Conservation (phyloP, 78 protist genomes). For the Dictyostelium firmibasis region DNA sequence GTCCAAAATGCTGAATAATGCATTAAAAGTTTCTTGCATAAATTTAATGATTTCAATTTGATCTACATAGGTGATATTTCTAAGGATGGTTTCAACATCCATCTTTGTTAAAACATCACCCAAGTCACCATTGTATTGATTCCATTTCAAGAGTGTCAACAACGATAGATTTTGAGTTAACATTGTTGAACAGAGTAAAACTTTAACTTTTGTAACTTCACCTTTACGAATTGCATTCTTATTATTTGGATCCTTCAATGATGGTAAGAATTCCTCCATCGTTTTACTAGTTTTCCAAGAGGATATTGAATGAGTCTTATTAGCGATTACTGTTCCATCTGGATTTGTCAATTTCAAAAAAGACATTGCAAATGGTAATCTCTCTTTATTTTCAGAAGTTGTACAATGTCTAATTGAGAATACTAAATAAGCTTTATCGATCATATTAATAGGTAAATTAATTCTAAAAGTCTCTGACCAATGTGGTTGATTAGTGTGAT, state of each 20-base stretch:
- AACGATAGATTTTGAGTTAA: conserved; percentile 62
- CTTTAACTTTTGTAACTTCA: conserved; percentile 53
- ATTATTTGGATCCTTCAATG: conserved; percentile 38
- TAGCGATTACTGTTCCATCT: conserved; percentile 65
- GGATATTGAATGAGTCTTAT: conserved; percentile 51
- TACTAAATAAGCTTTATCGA: conserved; percentile 40
- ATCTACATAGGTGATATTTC: conserved; percentile 66
- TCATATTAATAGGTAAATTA: conserved; percentile 24
- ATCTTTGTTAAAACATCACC: conserved; percentile 55
- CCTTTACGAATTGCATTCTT: conserved; percentile 35
- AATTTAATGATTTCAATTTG: conserved; percentile 75
- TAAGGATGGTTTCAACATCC: conserved; percentile 44
- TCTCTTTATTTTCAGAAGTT: conserved; percentile 58
- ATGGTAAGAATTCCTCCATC: conserved; percentile 69
- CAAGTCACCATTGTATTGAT: conserved; percentile 46
- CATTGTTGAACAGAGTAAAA: conserved; percentile 53
- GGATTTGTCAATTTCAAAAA: conserved; percentile 50
- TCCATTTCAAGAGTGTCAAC: conserved; percentile 62
- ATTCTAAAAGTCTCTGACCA: conserved; percentile 65
- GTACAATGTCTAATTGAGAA: conserved; percentile 75
- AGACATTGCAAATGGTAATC: conserved; percentile 59
- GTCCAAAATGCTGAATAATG: conserved; percentile 65
- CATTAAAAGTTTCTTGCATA: conserved; percentile 77
- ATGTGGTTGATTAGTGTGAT: conserved; percentile 76
- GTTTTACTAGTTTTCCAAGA: conserved; percentile 42